phyloP scores from a whole-genome alignment of 2,329 filamentous ascomycete genomes.

The Hypomyces rosellus region DNA sequence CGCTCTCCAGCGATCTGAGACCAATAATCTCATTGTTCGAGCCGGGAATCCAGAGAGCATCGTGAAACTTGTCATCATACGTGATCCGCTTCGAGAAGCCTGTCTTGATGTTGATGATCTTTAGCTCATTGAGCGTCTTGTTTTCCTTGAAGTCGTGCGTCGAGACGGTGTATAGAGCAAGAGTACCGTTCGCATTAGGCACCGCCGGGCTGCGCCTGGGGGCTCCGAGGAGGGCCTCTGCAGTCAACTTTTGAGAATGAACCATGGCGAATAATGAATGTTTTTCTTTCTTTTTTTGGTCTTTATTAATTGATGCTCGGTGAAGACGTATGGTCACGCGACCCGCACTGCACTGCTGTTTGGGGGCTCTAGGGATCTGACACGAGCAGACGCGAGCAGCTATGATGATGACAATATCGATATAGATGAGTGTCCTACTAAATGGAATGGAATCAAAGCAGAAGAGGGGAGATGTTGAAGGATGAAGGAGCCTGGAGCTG shows the following conservation, averaged over 20 bases:
- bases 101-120: conserved; percentile 27
- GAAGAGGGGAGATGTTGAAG: too few species aligned
- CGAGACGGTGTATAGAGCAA: conserved; percentile 35
- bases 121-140: conserved; percentile 26
- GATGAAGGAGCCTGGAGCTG: neutral
- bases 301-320: too few species aligned
- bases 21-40: conserved; percentile 10
- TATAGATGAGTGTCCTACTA: too few species aligned
- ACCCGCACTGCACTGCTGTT: too few species aligned
- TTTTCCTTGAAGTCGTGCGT: conserved; percentile 28
- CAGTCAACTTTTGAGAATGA: conserved; percentile 22
- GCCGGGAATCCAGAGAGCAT: conserved; percentile 32
- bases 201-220: conserved; percentile 29
- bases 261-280: conserved; percentile 13
- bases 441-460: too few species aligned
- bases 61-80: conserved; percentile 23
- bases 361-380: too few species aligned
- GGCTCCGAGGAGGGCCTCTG: conserved; percentile 25
- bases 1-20: conserved; percentile 19
- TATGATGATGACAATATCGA: too few species aligned
- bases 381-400: too few species aligned
- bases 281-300: too few species aligned
- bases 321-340: too few species aligned
- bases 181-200: conserved; percentile 34
- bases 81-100: conserved; percentile 21